A percentile compares a stretch with the other conserved stretches of the same genome.
Conservation (phyloP, 768 basidiomycete genomes). For the Pleurotus sapidus region DNA sequence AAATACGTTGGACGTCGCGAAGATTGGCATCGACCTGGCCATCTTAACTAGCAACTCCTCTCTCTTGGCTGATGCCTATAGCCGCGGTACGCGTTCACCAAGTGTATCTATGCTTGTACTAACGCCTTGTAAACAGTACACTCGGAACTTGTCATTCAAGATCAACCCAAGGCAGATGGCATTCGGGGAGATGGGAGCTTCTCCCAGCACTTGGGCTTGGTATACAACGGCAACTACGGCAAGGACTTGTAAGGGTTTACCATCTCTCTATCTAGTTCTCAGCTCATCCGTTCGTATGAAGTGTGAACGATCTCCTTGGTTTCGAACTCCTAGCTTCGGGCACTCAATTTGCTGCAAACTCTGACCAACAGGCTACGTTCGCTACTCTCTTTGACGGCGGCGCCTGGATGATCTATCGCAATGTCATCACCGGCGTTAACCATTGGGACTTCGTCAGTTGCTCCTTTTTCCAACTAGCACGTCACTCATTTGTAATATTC, state of each 20-base stretch:
- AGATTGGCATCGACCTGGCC: conserved; percentile 53
- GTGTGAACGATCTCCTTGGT: conserved; percentile 59
- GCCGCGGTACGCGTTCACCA: conserved; percentile 14
- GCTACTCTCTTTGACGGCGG: conserved; percentile 55
- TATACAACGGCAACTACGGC: conserved; percentile 74
- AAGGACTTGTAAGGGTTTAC: conserved; percentile 35
- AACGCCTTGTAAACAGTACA: conserved; percentile 31
- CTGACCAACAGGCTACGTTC: conserved; percentile 43
- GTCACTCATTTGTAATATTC: neutral
- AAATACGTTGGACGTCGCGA: conserved; percentile 63
- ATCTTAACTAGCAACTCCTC: conserved; percentile 40
- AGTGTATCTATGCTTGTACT: neutral
- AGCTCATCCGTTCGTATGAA: conserved; percentile 18
- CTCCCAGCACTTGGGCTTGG: conserved; percentile 54
- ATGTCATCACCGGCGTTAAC: conserved; percentile 49
- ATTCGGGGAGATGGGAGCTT: conserved; percentile 54
- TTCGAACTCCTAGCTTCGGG: conserved; percentile 60
- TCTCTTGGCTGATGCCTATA: conserved; percentile 47
- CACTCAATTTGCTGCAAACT: conserved; percentile 50
- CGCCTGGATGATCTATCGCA: conserved; percentile 70
- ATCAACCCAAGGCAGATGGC: conserved; percentile 52
- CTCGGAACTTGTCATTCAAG: conserved; percentile 46
- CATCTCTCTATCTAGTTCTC: neutral
- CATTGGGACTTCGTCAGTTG: conserved; percentile 73
- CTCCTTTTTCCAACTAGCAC: conserved; percentile 11